These are phyloP conservation scores for Suillus decipiens DNA, from an alignment of 768 basidiomycete genomes.

Conservation along the genomic window DNA sequence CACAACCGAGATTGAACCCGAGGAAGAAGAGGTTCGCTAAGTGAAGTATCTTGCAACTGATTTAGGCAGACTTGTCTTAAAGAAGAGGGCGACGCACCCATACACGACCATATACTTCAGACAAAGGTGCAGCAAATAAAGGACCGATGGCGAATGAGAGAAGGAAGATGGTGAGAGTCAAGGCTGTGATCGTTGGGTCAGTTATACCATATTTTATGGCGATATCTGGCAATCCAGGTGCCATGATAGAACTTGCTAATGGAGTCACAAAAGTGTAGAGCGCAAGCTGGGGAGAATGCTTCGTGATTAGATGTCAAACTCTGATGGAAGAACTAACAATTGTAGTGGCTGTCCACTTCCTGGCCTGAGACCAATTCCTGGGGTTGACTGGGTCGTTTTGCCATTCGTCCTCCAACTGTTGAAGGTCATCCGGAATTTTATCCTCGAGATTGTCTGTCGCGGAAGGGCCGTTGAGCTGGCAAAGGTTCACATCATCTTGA, in stretches of 20 bases:
- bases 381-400: slow-evolving; percentile 49
- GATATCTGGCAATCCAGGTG: background rate
- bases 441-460: background rate
- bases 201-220: background rate
- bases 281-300: background rate
- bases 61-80: background rate
- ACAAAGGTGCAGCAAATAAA: background rate
- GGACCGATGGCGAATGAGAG: background rate
- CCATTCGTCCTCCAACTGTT: slow-evolving; percentile 31
- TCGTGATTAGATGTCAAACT: background rate
- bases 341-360: background rate
- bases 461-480: background rate
- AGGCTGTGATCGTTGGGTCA: background rate
- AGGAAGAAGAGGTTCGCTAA: slow-evolving; percentile 18
- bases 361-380: background rate
- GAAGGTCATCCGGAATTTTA: background rate
- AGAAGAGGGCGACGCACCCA: slow-evolving; percentile 22
- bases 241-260: slow-evolving; percentile 3
- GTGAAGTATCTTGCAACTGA: slow-evolving; percentile 51
- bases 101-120: slow-evolving; percentile 44
- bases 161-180: slow-evolving; percentile 1
- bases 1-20: slow-evolving; percentile 39
- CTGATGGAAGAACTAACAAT: slow-evolving; percentile 40
- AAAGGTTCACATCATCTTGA: background rate
- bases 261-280: background rate